Evolutionary conservation across 2,329 filamentous ascomycete genomes (phyloP), one percentile per base, ranked within the genome.

Genomic region (Cladosporium phlei): DNA sequence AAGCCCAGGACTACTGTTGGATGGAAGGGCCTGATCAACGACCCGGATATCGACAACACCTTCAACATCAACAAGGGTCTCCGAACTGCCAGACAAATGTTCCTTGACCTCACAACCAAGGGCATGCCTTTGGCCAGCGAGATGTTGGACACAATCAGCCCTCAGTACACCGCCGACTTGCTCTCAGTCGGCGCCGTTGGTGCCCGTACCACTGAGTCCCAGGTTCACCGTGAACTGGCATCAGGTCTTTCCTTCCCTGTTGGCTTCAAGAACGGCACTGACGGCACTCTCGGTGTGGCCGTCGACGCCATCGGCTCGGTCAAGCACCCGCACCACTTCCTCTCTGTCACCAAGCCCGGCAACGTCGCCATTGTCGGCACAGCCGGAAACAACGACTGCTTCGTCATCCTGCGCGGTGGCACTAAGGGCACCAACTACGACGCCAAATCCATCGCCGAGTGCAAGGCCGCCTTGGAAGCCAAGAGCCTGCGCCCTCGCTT

Each of bases 31-130:
- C 77, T 98, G 68, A 96, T 98, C 78, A 98, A 98, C 71, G 93
- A 98, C 69, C 93, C 93, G 2, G 90, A 97, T 62, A 95, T 98
- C 66, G 88, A 98, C 69, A 85, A 93, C 67, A 93, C 85, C 64
- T 98, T 86, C 84, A 82, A 95, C 74, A 98, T 98, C 76, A 98
- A 98, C 82, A 97, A 97, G 78, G 93, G 93, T 44, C 79, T 98
- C 47, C 82, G 88, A 22, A 82, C 95, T 48, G 91, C 87, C n/a
- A 80, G 93, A 59, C 85, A 95, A 72, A 78, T 98, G 64, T 98
- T 96, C 74, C 82, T 85, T 59, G 90, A 97, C 64, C 76, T 98
- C 52, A 98, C 91, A 27, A 76, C 76, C 52, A 76, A 77, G 54
- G 93, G 93, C 58, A 89, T 98, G 79, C 93, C 93, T 49, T 94